These are phyloP conservation scores for Plasmodium billcollinsi DNA, from an alignment of 169 alveolate genomes.

Conservation along the genomic window DNA sequence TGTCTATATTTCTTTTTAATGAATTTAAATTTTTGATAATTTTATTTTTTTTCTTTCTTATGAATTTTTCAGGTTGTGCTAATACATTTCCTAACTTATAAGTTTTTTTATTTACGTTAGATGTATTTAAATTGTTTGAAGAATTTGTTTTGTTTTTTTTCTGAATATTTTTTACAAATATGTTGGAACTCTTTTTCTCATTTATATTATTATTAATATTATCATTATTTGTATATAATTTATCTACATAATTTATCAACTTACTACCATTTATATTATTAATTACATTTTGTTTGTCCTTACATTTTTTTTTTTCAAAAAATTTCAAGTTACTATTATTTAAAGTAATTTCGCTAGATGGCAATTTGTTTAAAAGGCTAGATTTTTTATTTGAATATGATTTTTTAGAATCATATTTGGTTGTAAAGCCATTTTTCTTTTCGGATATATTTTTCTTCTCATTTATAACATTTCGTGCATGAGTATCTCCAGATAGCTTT, in stretches of 20 bases:
- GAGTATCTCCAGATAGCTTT: neutral
- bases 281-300: slow-evolving; percentile 1
- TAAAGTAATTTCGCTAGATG: slow-evolving; percentile 16
- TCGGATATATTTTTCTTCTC: slow-evolving; percentile 10
- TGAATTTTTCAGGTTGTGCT: slow-evolving; percentile 35
- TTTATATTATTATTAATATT: slow-evolving; percentile 6
- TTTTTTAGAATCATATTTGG: neutral
- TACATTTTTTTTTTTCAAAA: slow-evolving; percentile 15
- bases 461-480: neutral
- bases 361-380: slow-evolving; percentile 5
- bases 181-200: neutral
- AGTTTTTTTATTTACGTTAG: slow-evolving; percentile 23
- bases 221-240: neutral
- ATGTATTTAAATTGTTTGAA: slow-evolving; percentile 9
- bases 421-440: slow-evolving; percentile 5
- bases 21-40: slow-evolving; percentile 11
- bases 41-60: slow-evolving; percentile 55
- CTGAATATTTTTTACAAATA: slow-evolving; percentile 17
- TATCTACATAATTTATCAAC: slow-evolving; percentile 15
- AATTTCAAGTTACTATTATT: slow-evolving; percentile 19
- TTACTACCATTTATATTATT: slow-evolving; percentile 5
- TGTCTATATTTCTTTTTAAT: slow-evolving; percentile 25
- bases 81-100: slow-evolving; percentile 30
- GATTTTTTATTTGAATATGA: slow-evolving; percentile 8
- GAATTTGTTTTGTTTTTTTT: slow-evolving; percentile 17